Conservation (phyloP, 495 filamentous ascomycete species). For the Podospora anserina region DNA sequence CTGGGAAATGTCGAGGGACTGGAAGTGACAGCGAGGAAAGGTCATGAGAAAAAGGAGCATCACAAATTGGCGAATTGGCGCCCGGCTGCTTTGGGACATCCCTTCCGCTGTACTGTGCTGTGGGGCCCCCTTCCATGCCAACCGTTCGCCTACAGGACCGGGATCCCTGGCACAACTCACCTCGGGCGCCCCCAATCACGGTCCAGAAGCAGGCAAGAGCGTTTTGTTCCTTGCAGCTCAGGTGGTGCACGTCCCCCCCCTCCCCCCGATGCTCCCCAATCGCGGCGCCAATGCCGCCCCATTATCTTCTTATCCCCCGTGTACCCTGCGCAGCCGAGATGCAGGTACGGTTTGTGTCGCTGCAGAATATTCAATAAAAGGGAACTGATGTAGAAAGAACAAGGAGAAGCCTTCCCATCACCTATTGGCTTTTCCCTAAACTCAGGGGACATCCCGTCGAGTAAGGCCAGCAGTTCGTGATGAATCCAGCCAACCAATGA, state of each 20-base stretch:
- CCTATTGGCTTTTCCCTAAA: not conserved
- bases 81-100: conserved; percentile 2
- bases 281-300: not conserved
- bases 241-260: conserved; percentile 2
- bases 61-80: conserved; percentile 3
- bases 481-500: not conserved
- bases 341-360: not conserved
- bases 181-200: not conserved
- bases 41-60: not conserved
- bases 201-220: conserved; percentile 5
- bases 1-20: conserved; percentile 11
- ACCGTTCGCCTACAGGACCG: not conserved
- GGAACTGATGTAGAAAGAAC: not conserved
- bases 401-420: no score
- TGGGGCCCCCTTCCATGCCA: not conserved
- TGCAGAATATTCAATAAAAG: not conserved
- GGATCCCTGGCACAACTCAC: not conserved
- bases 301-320: conserved; percentile 4
- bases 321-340: conserved; percentile 3
- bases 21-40: conserved; percentile 1
- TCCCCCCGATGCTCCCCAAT: not conserved
- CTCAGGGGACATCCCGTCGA: not conserved
- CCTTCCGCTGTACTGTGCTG: not conserved
- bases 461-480: not conserved
- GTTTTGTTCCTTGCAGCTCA: conserved; percentile 5